Evolutionary conservation across 1,284 basidiomycete species (phyloP).

Genomic region (Apiotrichum mycotoxinovorans): DNA sequence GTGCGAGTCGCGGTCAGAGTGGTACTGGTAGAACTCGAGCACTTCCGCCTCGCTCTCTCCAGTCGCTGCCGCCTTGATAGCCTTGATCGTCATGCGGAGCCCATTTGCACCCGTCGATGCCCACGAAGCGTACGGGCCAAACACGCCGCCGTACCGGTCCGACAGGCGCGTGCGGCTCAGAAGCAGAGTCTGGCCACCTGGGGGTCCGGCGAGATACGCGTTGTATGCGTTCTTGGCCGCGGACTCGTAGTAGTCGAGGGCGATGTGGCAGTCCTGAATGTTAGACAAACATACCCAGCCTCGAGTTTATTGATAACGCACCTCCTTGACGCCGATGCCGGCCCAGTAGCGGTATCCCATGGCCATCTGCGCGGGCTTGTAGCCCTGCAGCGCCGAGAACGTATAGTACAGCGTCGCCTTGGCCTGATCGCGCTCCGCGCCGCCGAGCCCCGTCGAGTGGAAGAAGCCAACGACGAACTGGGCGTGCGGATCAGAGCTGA

Average conservation of each 20-base stretch:
- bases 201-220: slow-evolving; percentile 76
- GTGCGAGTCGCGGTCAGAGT: slow-evolving; percentile 81
- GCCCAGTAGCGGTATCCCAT: slow-evolving; percentile 93
- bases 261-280: slow-evolving; percentile 63
- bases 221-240: slow-evolving; percentile 80
- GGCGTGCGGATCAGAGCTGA: slow-evolving; percentile 63
- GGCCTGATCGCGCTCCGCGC: slow-evolving; percentile 54
- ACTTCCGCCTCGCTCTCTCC: slow-evolving; percentile 91
- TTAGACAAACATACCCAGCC: slow-evolving; percentile 6
- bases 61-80: slow-evolving; percentile 70
- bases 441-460: slow-evolving; percentile 75
- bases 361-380: slow-evolving; percentile 85
- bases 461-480: slow-evolving; percentile 83
- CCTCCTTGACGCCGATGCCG: slow-evolving; percentile 82
- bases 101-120: slow-evolving; percentile 65
- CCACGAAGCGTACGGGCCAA: slow-evolving; percentile 76
- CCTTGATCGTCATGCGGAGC: slow-evolving; percentile 71
- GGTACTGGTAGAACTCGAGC: slow-evolving; percentile 90
- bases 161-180: slow-evolving; percentile 78
- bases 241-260: slow-evolving; percentile 79
- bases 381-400: slow-evolving; percentile 81
- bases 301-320: slow-evolving; percentile 8
- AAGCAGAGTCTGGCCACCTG: slow-evolving; percentile 82
- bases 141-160: slow-evolving; percentile 85
- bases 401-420: slow-evolving; percentile 83